Evolutionary conservation across 805 yeast genomes (phyloP).

Genomic region (Kodamaea lidongshanica): DNA sequence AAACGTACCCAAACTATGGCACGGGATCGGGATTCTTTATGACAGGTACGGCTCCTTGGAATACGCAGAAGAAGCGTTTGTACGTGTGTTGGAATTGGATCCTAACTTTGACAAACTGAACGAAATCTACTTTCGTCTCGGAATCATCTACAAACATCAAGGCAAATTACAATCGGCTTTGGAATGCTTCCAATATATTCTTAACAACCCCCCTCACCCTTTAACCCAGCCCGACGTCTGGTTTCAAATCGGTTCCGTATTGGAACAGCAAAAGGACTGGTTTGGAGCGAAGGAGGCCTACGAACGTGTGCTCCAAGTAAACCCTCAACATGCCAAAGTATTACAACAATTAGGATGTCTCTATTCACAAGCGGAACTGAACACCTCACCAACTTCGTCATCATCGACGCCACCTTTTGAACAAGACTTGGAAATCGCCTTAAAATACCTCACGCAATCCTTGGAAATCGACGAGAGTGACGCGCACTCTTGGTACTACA

Average conservation of each 20-base stretch:
- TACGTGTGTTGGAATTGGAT: constrained; percentile 90
- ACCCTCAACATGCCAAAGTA: constrained; percentile 93
- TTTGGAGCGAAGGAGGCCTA: constrained; percentile 91
- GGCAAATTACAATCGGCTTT: constrained; percentile 78
- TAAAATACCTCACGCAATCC: constrained; percentile 76
- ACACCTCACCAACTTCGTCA: constrained; percentile 17
- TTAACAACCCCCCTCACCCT: constrained; percentile 90
- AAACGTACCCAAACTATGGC: constrained; percentile 96
- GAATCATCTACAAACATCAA: constrained; percentile 94
- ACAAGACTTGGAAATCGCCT: constrained; percentile 73
- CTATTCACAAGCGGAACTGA: constrained; percentile 58
- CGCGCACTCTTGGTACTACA: constrained; percentile 95
- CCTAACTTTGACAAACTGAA: constrained; percentile 94
- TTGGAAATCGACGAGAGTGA: constrained; percentile 84
- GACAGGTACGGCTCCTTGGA: constrained; percentile 95
- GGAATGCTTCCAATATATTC: constrained; percentile 90
- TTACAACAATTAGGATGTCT: constrained; percentile 94
- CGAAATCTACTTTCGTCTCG: constrained; percentile 92
- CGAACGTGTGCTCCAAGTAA: constrained; percentile 81
- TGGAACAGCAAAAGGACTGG: constrained; percentile 91
- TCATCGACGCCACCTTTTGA: constrained; percentile 41
- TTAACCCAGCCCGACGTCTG: constrained; percentile 95
- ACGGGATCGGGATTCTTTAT: constrained; percentile 94
- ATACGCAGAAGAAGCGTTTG: constrained; percentile 98
- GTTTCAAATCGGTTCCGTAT: constrained; percentile 96